Conservation (phyloP, 2,329 filamentous ascomycete genomes). For the Colletotrichum paranaense region DNA sequence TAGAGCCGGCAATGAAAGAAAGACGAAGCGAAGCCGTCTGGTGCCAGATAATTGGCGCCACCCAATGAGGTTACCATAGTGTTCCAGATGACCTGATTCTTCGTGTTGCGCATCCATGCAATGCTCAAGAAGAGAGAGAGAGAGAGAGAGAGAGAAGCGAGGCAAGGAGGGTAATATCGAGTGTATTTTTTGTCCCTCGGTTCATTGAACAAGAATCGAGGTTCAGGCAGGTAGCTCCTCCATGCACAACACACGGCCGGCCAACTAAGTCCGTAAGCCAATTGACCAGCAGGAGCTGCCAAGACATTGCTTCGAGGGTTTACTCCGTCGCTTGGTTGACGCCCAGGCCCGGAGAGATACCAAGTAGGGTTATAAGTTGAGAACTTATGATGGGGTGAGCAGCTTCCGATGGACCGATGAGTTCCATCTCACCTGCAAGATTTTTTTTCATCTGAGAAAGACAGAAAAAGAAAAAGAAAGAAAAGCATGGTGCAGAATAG, state of each 20-base stretch:
- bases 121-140: constrained; percentile 6
- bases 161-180: background rate
- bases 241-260: constrained; percentile 2
- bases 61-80: background rate
- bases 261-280: constrained; percentile 26
- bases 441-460: background rate
- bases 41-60: background rate
- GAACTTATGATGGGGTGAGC: background rate
- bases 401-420: background rate
- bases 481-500: constrained; percentile 13
- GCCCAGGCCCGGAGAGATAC: constrained; percentile 5
- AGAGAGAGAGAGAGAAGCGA: constrained; percentile 7
- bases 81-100: background rate
- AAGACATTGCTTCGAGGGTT: constrained; percentile 1
- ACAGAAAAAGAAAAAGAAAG: background rate
- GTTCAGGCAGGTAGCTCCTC: background rate
- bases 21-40: background rate
- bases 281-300: background rate
- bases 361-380: constrained; percentile 1
- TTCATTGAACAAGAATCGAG: background rate
- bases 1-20: background rate
- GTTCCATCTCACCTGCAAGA: background rate
- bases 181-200: background rate
- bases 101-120: background rate
- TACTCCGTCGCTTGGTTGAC: background rate